Conservation (phyloP, 2,329 filamentous ascomycete genomes). For the Colletotrichum tabaci region DNA sequence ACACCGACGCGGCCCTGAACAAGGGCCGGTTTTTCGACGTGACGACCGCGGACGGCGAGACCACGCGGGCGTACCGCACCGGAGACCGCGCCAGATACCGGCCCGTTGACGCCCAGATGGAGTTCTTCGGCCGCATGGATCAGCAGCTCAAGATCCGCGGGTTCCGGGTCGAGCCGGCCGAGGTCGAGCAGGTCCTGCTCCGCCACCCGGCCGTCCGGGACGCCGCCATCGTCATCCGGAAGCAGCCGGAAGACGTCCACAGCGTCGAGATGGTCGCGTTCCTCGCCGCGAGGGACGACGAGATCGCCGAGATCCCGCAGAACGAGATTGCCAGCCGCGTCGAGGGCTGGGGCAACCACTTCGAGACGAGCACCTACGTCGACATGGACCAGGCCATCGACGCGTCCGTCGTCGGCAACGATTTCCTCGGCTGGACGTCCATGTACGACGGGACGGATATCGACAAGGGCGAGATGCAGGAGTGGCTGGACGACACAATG, state of each 20-base stretch:
- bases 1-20: constrained; percentile 40
- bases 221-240: constrained; percentile 41
- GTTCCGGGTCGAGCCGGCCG: constrained; percentile 49
- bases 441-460: constrained; percentile 50
- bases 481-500: constrained; percentile 52
- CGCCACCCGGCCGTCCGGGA: constrained; percentile 39
- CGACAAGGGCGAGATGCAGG: constrained; percentile 49
- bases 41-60: constrained; percentile 19
- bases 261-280: constrained; percentile 39
- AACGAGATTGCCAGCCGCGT: constrained; percentile 36
- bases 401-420: constrained; percentile 42
- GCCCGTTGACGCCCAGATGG: constrained; percentile 44
- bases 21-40: constrained; percentile 42
- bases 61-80: constrained; percentile 46
- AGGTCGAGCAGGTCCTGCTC: constrained; percentile 47
- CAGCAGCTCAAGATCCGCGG: constrained; percentile 50
- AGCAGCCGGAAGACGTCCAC: constrained; percentile 13
- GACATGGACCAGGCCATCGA: constrained; percentile 37
- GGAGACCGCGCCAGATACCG: constrained; percentile 48
- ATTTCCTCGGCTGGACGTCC: constrained; percentile 52
- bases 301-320: background rate
- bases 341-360: constrained; percentile 43
- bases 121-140: constrained; percentile 49
- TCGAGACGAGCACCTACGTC: constrained; percentile 42
- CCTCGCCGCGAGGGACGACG: constrained; percentile 24